A percentile compares a stretch with the other conserved stretches of the same genome.
Conservation (phyloP, 176 grass and related monocot species). For the Oryza coarctata region DNA sequence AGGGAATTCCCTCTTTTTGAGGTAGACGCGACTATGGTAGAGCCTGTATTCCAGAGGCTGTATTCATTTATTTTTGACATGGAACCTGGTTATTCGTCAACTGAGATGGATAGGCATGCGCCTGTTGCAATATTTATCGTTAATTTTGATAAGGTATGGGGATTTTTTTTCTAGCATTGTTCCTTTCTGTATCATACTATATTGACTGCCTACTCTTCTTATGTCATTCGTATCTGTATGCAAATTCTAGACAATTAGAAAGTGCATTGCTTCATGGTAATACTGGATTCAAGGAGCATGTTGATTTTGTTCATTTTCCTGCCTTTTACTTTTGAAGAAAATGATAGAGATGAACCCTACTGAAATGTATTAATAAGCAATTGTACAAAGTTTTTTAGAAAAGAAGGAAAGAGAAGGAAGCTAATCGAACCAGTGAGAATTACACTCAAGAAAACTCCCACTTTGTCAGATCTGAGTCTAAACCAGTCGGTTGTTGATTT, state of each 20-base stretch:
- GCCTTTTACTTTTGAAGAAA: conserved; percentile 7
- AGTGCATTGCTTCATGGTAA: background rate
- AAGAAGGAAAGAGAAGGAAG: conserved; percentile 6
- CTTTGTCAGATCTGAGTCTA: conserved; percentile 11
- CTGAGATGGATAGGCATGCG: conserved; percentile 80
- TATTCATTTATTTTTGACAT: conserved; percentile 98
- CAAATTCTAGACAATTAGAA: conserved; percentile 21
- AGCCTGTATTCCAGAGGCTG: conserved; percentile 80
- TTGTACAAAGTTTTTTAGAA: conserved; percentile 4
- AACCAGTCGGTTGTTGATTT: background rate
- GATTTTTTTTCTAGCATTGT: conserved; percentile 1
- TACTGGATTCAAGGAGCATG: background rate
- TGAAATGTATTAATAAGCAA: background rate
- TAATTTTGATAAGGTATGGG: conserved; percentile 95
- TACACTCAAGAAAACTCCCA: background rate
- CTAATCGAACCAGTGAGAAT: background rate
- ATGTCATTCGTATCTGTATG: conserved; percentile 7
- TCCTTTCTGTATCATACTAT: conserved; percentile 12
- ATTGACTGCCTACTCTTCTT: conserved; percentile 30
- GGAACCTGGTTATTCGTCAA: conserved; percentile 73
- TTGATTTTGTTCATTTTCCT: background rate
- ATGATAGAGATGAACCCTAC: background rate
- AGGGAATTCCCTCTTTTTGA: conserved; percentile 92
- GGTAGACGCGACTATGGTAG: conserved; percentile 78
- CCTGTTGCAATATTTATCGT: conserved; percentile 92